A percentile compares a stretch with the other conserved stretches of the same genome.
phyloP scores from a whole-genome alignment of 192 early-diverging fungal genomes.

The Linnemannia zychae region DNA sequence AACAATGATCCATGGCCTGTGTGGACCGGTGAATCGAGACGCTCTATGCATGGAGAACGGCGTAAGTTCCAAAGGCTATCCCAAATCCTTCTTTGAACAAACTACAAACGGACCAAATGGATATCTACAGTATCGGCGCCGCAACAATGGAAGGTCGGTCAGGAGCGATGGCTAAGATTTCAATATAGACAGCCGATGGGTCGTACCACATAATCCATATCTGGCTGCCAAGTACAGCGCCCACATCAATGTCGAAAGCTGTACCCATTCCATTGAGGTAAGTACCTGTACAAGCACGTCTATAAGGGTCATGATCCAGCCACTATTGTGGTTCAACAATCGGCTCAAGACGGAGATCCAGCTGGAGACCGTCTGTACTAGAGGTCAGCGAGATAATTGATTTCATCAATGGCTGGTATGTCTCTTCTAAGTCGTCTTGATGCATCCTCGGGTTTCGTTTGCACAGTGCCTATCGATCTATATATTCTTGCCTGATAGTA shows the following conservation, averaged over 20 bases:
- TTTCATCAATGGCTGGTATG: too few species aligned
- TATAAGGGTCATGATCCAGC: slow-evolving; percentile 31
- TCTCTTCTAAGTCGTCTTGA: too few species aligned
- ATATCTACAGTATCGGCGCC: slow-evolving; percentile 40
- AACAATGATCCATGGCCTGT: slow-evolving; percentile 54
- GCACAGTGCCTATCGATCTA: too few species aligned
- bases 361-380: too few species aligned
- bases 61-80: slow-evolving; percentile 37
- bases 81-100: neutral
- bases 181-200: neutral
- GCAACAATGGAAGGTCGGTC: too few species aligned
- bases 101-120: slow-evolving; percentile 25
- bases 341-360: too few species aligned
- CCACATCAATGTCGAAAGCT: slow-evolving; percentile 51
- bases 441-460: too few species aligned
- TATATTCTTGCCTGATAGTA: too few species aligned
- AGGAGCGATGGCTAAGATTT: neutral
- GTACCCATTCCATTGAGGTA: slow-evolving; percentile 10
- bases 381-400: too few species aligned
- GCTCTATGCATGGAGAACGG: slow-evolving; percentile 39
- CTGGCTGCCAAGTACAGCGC: slow-evolving; percentile 39
- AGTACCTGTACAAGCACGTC: slow-evolving; percentile 35
- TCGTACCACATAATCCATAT: slow-evolving; percentile 35
- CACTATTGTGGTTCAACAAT: too few species aligned
- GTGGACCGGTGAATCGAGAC: slow-evolving; percentile 10